Percentiles rank a stretch among this genome's conserved stretches.
Conservation (phyloP, 495 filamentous ascomycete species). For the Lasiosphaeris hirsuta region DNA sequence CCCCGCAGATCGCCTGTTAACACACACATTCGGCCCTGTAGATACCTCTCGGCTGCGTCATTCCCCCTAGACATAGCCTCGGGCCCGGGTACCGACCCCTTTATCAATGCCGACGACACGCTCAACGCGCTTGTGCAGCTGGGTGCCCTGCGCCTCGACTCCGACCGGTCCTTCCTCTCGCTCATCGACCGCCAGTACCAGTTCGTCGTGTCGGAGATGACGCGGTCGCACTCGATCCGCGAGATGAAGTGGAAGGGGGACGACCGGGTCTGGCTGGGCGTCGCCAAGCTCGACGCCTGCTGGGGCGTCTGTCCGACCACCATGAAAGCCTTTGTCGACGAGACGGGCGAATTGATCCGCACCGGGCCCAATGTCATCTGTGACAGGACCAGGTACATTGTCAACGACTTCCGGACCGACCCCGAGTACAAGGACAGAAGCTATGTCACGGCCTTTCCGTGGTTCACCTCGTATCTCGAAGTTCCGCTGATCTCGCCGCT, state of each 20-base stretch:
- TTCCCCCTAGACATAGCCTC: slow-evolving; percentile 18
- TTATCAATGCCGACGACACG: slow-evolving; percentile 31
- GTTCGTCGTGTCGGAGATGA: slow-evolving; percentile 41
- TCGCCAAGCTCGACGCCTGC: slow-evolving; percentile 24
- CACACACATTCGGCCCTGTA: background rate
- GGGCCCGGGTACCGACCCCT: slow-evolving; percentile 1
- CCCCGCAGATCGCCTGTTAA: too few species aligned
- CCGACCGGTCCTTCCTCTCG: slow-evolving; percentile 37
- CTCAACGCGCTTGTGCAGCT: slow-evolving; percentile 46
- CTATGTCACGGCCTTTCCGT: slow-evolving; percentile 25
- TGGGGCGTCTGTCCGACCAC: slow-evolving; percentile 33
- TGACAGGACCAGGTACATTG: slow-evolving; percentile 24
- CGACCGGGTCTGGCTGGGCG: slow-evolving; percentile 29
- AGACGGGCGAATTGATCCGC: slow-evolving; percentile 24
- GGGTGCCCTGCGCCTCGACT: slow-evolving; percentile 36
- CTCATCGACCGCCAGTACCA: slow-evolving; percentile 36
- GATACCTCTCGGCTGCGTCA: slow-evolving; percentile 26
- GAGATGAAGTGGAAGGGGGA: slow-evolving; percentile 9
- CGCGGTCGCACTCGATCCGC: slow-evolving; percentile 20
- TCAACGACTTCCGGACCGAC: slow-evolving; percentile 36
- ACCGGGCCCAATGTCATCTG: slow-evolving; percentile 22
- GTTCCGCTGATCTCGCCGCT: slow-evolving; percentile 33
- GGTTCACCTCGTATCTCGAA: slow-evolving; percentile 27
- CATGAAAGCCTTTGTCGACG: slow-evolving; percentile 39
- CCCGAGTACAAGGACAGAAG: slow-evolving; percentile 31